These are phyloP conservation scores for Acacia melanoxylon DNA, from an alignment of 306 rosid species.

Conservation along the genomic window DNA sequence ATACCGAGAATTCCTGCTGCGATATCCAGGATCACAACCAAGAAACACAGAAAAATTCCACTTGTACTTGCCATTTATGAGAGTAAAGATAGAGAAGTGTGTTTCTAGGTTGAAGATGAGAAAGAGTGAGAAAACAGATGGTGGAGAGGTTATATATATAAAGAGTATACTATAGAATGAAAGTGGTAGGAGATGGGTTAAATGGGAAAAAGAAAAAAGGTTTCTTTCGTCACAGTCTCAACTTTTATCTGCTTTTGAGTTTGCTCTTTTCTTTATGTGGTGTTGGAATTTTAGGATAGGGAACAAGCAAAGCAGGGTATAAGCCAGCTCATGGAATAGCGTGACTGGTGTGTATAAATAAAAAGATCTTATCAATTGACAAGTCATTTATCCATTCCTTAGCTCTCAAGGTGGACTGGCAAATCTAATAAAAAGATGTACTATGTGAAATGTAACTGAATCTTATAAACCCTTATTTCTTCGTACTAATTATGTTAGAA, in stretches of 20 bases:
- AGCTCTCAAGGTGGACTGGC: slow-evolving; percentile 11
- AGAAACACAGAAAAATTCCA: slow-evolving; percentile 66
- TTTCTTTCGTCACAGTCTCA: slow-evolving; percentile 46
- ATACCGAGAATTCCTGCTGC: slow-evolving; percentile 92
- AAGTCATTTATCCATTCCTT: slow-evolving; percentile 32
- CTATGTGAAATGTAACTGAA: not conserved
- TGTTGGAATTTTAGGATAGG: slow-evolving; percentile 65
- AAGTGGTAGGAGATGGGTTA: slow-evolving; percentile 14
- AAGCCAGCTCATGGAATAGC: slow-evolving; percentile 56
- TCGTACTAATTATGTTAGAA: not conserved
- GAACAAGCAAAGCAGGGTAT: slow-evolving; percentile 59
- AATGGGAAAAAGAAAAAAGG: slow-evolving; percentile 44
- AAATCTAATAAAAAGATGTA: slow-evolving; percentile 3
- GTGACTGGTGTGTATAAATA: slow-evolving; percentile 20
- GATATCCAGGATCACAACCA: slow-evolving; percentile 70
- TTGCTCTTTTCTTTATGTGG: slow-evolving; percentile 17
- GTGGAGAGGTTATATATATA: slow-evolving; percentile 19
- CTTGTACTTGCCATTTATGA: slow-evolving; percentile 55
- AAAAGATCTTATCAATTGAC: slow-evolving; percentile 2
- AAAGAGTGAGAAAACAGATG: slow-evolving; percentile 3
- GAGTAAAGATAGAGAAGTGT: not conserved
- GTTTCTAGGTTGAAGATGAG: slow-evolving; percentile 21
- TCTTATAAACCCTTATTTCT: not conserved
- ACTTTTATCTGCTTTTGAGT: slow-evolving; percentile 43
- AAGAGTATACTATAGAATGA: slow-evolving; percentile 8